These are phyloP conservation scores for Calonectria pteridis DNA, from an alignment of 2,329 filamentous ascomycete species.

Conservation along the genomic window DNA sequence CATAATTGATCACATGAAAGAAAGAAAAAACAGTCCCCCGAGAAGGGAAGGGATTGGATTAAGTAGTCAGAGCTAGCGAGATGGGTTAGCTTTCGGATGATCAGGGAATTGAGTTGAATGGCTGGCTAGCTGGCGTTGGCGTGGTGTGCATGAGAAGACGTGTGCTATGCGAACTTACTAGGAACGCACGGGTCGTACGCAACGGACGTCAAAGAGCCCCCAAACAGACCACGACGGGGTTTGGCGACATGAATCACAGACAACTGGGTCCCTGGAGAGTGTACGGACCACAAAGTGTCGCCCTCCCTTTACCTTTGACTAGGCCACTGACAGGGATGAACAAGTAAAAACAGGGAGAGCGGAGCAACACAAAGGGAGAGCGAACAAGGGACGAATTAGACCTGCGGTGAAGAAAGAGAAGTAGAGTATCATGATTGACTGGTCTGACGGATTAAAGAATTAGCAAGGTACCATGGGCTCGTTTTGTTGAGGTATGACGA, in stretches of 20 bases:
- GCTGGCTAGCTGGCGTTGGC: background rate
- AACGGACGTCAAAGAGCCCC: background rate
- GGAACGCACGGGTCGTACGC: background rate
- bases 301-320: background rate
- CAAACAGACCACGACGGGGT: background rate
- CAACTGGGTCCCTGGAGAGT: background rate
- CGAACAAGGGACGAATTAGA: background rate
- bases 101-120: background rate
- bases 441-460: background rate
- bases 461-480: background rate
- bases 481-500: constrained; percentile 1
- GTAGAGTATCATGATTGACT: background rate
- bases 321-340: constrained; percentile 6
- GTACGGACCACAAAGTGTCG: constrained; percentile 19
- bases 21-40: background rate
- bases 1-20: background rate
- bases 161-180: constrained; percentile 10
- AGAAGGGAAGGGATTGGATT: background rate
- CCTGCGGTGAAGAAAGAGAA: background rate
- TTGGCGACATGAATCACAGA: constrained; percentile 19
- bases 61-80: background rate
- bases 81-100: background rate
- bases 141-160: constrained; percentile 2
- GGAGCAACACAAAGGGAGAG: background rate
- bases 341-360: constrained; percentile 3